These are phyloP conservation scores for Eucalyptus pauciflora DNA, from an alignment of 345 rosid genomes.

Conservation along the genomic window DNA sequence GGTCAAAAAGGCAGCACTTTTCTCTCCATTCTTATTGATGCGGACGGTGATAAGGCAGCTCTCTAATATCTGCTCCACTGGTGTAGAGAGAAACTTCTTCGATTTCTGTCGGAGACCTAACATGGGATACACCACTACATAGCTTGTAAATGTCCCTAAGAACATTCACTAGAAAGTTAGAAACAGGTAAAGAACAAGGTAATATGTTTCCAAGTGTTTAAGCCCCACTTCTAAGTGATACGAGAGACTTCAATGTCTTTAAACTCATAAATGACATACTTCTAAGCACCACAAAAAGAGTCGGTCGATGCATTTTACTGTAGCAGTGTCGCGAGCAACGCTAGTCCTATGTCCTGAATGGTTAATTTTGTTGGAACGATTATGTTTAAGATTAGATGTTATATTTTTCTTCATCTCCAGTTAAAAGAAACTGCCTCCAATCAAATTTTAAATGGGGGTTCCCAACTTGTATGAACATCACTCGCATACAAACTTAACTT, in stretches of 20 bases:
- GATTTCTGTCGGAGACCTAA: neutral
- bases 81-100: neutral
- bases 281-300: neutral
- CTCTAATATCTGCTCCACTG: neutral
- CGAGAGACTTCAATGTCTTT: neutral
- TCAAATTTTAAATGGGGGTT: neutral
- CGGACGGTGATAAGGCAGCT: neutral
- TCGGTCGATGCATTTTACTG: neutral
- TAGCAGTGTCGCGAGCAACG: neutral
- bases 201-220: neutral
- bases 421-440: neutral
- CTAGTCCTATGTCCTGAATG: accelerated
- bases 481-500: neutral
- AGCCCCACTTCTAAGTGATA: neutral
- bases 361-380: neutral
- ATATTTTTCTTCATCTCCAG: neutral
- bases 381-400: neutral
- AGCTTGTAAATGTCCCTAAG: neutral
- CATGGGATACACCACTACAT: neutral
- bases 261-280: neutral
- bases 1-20: neutral
- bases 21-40: neutral
- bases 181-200: neutral
- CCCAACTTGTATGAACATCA: neutral
- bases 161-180: neutral